Percentiles rank a stretch among this genome's conserved stretches.
Conservation (phyloP, 148 eudicot species). For the Bassia scoparia region DNA sequence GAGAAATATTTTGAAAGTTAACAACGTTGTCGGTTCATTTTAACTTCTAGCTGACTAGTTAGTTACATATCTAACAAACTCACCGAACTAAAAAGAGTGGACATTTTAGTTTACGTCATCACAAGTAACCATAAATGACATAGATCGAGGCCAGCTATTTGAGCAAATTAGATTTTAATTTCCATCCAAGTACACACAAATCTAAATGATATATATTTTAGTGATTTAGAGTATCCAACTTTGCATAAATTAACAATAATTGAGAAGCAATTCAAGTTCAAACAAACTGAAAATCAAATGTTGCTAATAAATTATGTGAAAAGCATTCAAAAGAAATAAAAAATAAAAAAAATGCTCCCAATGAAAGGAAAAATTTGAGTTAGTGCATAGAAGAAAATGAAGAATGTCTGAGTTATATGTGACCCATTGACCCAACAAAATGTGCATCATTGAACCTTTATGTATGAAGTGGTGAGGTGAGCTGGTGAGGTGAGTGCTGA, state of each 20-base stretch:
- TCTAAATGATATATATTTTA: too few species aligned
- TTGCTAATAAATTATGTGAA: neutral
- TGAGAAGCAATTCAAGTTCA: constrained; percentile 23
- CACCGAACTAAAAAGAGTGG: too few species aligned
- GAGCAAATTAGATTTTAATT: neutral
- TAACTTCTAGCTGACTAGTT: too few species aligned
- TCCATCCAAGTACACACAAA: neutral
- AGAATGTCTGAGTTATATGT: constrained; percentile 16
- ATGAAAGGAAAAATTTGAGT: neutral
- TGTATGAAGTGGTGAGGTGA: too few species aligned
- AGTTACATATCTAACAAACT: too few species aligned
- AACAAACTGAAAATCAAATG: constrained; percentile 13
- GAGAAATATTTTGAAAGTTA: too few species aligned
- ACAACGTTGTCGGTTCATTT: too few species aligned
- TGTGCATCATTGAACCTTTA: neutral
- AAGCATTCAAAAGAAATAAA: constrained; percentile 15
- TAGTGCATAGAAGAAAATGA: constrained; percentile 9
- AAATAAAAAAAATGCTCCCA: constrained; percentile 27
- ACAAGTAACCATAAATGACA: neutral
- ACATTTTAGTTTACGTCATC: neutral
- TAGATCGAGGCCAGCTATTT: neutral
- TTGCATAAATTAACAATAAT: neutral
- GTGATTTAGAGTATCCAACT: too few species aligned
- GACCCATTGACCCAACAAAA: constrained; percentile 16
- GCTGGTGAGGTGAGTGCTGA: too few species aligned